Base-by-base conservation (phyloP, 1,284 basidiomycete species). In the Phlebopus sp. region DNA sequence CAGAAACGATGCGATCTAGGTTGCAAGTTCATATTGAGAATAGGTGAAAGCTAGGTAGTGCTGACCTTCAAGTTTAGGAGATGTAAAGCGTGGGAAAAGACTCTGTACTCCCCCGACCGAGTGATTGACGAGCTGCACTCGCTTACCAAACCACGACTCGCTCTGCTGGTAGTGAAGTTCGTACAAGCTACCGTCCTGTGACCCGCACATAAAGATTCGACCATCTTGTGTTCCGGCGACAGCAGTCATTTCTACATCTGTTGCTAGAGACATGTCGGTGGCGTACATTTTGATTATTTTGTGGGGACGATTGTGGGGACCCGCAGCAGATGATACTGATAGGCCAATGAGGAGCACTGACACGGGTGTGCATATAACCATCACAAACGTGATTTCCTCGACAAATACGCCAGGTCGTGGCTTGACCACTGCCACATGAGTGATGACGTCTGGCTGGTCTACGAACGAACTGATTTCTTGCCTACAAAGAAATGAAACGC, bases 81-180 rank as follows among this genome's bases (percentile, higher is more conserved):
- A 69, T 34, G 79, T 71, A 58, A 89, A 81, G 35, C 79, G 76
- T 43, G 86, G 88, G 23, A 89, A 73, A 37, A 90, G 70, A 59
- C 84, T 89, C 55, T 83, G 79, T 40, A 91, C 76, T n/a, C 85
- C 79, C 39, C 84, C 79, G 15, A 86, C 72, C 15, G 86, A 87
- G 56, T 90, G 88, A 60, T 96, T 95, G 62, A 90, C 77, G 47
- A 96, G 72, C 58, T 90, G 84, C 42, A 90, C 78, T 44, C 82
- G 75, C 65, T 92, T 92, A 47, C 84, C 90, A 70, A 97, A 96
- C 94, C 94, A 97, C 1, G 90, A 90, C 62, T 95, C 90, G 55
- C 81, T 86, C 53, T 90, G 84, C 60, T 93, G 90, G 68, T 99
- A 99, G 60, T 91, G 86, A 42, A 99, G 71, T 69, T 98, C 97